A percentile compares a stretch with the other conserved stretches of the same genome.
phyloP scores from a whole-genome alignment of 2,329 filamentous ascomycete genomes.

The Cadophora luteo-olivacea region DNA sequence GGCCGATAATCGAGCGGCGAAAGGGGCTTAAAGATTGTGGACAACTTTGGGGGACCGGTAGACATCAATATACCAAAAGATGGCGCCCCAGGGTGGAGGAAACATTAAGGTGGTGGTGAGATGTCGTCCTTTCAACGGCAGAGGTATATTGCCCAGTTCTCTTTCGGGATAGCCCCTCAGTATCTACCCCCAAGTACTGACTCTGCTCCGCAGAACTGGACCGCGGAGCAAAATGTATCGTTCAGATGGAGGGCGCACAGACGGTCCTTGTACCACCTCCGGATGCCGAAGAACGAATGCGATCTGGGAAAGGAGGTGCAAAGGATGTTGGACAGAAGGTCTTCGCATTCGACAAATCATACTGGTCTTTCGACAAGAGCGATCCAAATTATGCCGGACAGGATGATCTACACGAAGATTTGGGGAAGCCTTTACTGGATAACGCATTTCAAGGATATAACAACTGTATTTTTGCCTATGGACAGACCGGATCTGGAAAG shows the following conservation, averaged over 20 bases:
- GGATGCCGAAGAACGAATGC: constrained; percentile 58
- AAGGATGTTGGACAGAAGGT: constrained; percentile 79
- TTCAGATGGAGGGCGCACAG: constrained; percentile 94
- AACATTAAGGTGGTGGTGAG: constrained; percentile 99
- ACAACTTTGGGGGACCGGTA: constrained; percentile 21
- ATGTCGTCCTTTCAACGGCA: constrained; percentile 91
- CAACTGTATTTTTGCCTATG: constrained; percentile 99
- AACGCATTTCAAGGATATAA: constrained; percentile 99
- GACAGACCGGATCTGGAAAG: constrained; percentile 97
- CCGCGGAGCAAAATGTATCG: constrained; percentile 92
- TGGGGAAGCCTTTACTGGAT: constrained; percentile 89
- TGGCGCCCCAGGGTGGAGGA: constrained; percentile 66
- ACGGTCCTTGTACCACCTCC: constrained; percentile 82
- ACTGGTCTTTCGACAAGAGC: constrained; percentile 93
- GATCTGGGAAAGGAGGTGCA: constrained; percentile 64
- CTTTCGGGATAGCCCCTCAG: neutral
- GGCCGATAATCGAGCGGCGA: constrained; percentile 1
- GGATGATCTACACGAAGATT: constrained; percentile 84
- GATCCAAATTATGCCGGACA: constrained; percentile 88
- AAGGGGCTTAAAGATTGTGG: constrained; percentile 25
- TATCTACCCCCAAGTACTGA: constrained; percentile 7
- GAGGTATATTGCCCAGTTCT: constrained; percentile 65
- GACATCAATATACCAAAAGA: constrained; percentile 38
- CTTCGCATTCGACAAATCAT: constrained; percentile 96
- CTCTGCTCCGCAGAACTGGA: constrained; percentile 71